These are phyloP conservation scores for Fulvia fulva DNA, from an alignment of 2,329 filamentous ascomycete genomes.

Conservation along the genomic window DNA sequence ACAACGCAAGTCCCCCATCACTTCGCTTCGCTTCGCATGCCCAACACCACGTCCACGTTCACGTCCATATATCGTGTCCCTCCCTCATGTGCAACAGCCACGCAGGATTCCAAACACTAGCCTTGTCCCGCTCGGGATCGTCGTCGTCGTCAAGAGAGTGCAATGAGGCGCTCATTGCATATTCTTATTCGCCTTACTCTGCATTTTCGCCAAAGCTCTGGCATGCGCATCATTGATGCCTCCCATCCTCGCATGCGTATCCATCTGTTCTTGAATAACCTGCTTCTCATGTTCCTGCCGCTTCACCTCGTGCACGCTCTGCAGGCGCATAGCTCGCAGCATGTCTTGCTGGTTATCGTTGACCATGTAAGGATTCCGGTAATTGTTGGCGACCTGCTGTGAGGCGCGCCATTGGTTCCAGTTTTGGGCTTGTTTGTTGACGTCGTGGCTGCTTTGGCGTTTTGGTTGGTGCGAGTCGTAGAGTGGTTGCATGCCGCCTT, in stretches of 20 bases:
- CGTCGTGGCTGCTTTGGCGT: conserved; percentile 43
- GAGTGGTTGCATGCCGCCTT: conserved; percentile 5
- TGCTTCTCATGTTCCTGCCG: conserved; percentile 57
- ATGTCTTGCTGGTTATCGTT: conserved; percentile 41
- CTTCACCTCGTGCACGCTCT: conserved; percentile 52
- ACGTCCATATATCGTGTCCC: too few species aligned
- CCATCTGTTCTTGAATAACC: conserved; percentile 61
- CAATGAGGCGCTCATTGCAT: neutral
- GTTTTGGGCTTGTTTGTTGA: conserved; percentile 42
- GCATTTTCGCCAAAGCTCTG: conserved; percentile 76
- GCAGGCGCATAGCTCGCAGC: conserved; percentile 57
- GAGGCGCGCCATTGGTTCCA: conserved; percentile 54
- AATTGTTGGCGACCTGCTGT: conserved; percentile 44
- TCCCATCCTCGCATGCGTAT: conserved; percentile 71
- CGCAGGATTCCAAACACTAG: too few species aligned
- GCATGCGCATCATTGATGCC: conserved; percentile 73
- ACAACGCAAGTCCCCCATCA: too few species aligned
- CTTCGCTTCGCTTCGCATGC: too few species aligned
- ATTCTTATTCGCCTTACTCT: conserved; percentile 44
- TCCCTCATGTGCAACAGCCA: too few species aligned
- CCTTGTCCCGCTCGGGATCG: too few species aligned
- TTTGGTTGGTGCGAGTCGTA: conserved; percentile 57
- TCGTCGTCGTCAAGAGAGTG: conserved; percentile 3
- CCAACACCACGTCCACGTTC: too few species aligned
- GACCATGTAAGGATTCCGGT: conserved; percentile 21